Evolutionary conservation across 306 rosid species (phyloP).

Genomic region (Fragaria ananassa): DNA sequence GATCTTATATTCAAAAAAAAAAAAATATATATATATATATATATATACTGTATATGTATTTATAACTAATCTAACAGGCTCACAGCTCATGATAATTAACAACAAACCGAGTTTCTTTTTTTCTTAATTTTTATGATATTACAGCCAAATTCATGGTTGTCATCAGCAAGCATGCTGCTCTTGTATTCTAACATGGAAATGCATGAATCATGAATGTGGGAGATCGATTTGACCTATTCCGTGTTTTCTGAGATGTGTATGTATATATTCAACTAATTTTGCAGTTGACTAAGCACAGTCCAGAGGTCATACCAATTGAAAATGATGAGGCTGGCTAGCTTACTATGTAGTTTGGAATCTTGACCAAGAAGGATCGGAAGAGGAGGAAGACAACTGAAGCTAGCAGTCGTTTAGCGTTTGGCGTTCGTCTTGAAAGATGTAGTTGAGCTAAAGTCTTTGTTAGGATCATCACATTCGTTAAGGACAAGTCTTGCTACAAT

Average conservation of each 20-base stretch:
- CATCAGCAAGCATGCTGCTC: conserved; percentile 35
- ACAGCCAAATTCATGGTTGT: conserved; percentile 2
- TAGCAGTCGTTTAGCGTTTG: background rate
- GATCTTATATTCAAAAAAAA: no score
- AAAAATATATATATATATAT: no score
- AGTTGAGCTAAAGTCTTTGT: background rate
- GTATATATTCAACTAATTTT: background rate
- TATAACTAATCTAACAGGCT: background rate
- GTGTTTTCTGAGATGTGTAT: background rate
- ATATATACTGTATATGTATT: no score
- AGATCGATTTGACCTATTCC: conserved; percentile 8
- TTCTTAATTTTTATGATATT: background rate
- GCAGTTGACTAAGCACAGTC: conserved; percentile 21
- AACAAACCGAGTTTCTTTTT: background rate
- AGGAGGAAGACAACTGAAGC: background rate
- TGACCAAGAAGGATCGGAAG: background rate
- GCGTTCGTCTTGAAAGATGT: background rate
- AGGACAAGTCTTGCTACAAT: background rate
- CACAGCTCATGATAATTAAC: background rate
- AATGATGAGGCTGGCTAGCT: background rate
- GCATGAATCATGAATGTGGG: conserved; percentile 15
- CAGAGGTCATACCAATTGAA: background rate
- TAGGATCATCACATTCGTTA: background rate
- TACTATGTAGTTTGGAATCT: conserved; percentile 4
- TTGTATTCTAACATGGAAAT: conserved; percentile 23